These are phyloP conservation scores for Thecaphora thlaspeos DNA, from an alignment of 1,284 basidiomycete genomes.

Conservation along the genomic window DNA sequence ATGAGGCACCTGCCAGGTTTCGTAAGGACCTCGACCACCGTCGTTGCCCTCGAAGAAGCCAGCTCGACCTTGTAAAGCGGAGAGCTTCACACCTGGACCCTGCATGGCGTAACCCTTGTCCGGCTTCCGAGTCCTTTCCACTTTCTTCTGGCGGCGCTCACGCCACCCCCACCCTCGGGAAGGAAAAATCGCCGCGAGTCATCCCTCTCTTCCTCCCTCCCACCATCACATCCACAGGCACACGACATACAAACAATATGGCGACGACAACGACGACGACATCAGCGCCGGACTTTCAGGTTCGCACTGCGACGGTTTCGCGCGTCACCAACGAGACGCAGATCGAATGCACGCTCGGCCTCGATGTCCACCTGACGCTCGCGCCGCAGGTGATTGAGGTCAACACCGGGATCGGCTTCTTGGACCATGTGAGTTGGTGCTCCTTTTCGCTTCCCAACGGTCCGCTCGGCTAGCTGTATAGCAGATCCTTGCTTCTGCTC, in stretches of 20 bases:
- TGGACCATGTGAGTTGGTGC: conserved; percentile 84
- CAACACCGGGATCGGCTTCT: conserved; percentile 92
- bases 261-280: conserved; percentile 7
- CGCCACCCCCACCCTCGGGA: too few species aligned
- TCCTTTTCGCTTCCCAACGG: not conserved
- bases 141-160: too few species aligned
- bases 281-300: conserved; percentile 9
- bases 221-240: not conserved
- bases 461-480: too few species aligned
- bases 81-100: too few species aligned
- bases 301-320: conserved; percentile 69
- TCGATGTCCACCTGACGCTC: conserved; percentile 74
- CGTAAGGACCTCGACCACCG: too few species aligned
- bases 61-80: too few species aligned
- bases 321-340: conserved; percentile 91
- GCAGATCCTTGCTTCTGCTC: not conserved
- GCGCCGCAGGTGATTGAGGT: conserved; percentile 77
- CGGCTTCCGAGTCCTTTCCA: too few species aligned
- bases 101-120: too few species aligned
- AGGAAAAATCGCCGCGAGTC: too few species aligned
- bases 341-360: conserved; percentile 76
- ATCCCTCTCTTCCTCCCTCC: conserved; percentile 2
- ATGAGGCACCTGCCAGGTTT: too few species aligned
- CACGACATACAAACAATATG: conserved; percentile 17
- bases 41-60: too few species aligned